Percentiles rank a stretch among this genome's conserved stretches.
Evolutionary conservation across 176 grass and related monocot genomes (phyloP).

Genomic region (Bromus sterilis): DNA sequence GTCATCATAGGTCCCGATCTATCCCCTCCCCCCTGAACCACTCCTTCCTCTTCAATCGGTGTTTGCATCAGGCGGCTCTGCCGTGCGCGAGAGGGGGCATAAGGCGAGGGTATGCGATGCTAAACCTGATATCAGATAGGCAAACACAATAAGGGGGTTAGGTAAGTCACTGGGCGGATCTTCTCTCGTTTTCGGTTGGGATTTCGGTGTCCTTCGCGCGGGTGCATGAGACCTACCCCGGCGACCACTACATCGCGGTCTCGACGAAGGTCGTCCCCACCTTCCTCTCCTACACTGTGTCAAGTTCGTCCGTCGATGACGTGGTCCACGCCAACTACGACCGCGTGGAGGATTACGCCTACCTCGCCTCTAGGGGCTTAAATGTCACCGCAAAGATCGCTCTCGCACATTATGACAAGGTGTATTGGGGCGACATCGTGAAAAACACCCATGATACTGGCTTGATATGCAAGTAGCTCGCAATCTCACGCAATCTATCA

Average conservation of each 20-base stretch:
- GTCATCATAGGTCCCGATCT: too few species aligned
- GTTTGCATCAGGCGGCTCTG: too few species aligned
- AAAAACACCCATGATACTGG: slow-evolving; percentile 55
- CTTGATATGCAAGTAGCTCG: too few species aligned
- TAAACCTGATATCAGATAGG: too few species aligned
- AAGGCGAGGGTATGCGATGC: too few species aligned
- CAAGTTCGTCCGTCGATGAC: slow-evolving; percentile 55
- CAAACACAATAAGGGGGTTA: too few species aligned
- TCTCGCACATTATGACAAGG: slow-evolving; percentile 53
- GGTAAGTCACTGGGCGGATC: too few species aligned
- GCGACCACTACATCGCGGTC: slow-evolving; percentile 33
- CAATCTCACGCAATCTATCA: too few species aligned
- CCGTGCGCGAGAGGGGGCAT: too few species aligned
- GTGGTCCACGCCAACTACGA: slow-evolving; percentile 78
- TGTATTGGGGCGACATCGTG: slow-evolving; percentile 79
- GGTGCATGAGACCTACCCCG: slow-evolving; percentile 50
- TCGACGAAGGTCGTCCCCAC: slow-evolving; percentile 49
- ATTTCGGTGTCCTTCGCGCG: slow-evolving; percentile 57
- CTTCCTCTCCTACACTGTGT: slow-evolving; percentile 60
- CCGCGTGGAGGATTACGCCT: slow-evolving; percentile 58
- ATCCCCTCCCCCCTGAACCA: too few species aligned
- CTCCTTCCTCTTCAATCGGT: too few species aligned
- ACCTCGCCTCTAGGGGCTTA: slow-evolving; percentile 41
- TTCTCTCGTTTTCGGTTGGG: too few species aligned
- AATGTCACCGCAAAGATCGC: slow-evolving; percentile 64